These are phyloP conservation scores for Camellia granthamiana DNA, from an alignment of 148 eudicot species.

Conservation along the genomic window DNA sequence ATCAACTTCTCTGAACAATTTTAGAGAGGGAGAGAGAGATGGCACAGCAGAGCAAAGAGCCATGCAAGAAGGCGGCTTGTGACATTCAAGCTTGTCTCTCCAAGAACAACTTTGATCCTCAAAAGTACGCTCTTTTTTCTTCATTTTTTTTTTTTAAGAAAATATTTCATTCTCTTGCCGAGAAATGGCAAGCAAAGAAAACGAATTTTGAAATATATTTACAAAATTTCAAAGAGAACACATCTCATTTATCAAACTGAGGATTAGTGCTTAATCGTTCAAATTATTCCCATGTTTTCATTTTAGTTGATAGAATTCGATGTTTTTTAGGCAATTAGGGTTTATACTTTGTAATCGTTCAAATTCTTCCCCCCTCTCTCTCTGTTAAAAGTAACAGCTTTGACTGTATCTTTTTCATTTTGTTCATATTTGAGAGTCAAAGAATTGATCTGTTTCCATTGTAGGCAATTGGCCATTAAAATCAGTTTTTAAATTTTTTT, in stretches of 20 bases:
- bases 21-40: background rate
- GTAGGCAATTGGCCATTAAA: too few species aligned
- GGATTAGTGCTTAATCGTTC: background rate
- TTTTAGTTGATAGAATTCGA: background rate
- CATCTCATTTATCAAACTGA: background rate
- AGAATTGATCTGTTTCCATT: too few species aligned
- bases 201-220: background rate
- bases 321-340: background rate
- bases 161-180: too few species aligned
- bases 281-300: too few species aligned
- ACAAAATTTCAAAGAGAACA: background rate
- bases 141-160: background rate
- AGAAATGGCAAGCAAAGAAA: background rate
- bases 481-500: too few species aligned
- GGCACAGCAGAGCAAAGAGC: slow-evolving; percentile 28
- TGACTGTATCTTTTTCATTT: too few species aligned
- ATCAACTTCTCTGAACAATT: too few species aligned
- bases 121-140: slow-evolving; percentile 29
- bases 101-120: slow-evolving; percentile 74
- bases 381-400: too few species aligned
- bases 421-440: too few species aligned
- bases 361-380: too few species aligned
- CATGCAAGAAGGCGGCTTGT: slow-evolving; percentile 91
- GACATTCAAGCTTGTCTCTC: slow-evolving; percentile 86
- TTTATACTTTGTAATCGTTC: background rate